These are phyloP conservation scores for Yamadazyma buinensis DNA, from an alignment of 1,139 yeast species.

Conservation along the genomic window DNA sequence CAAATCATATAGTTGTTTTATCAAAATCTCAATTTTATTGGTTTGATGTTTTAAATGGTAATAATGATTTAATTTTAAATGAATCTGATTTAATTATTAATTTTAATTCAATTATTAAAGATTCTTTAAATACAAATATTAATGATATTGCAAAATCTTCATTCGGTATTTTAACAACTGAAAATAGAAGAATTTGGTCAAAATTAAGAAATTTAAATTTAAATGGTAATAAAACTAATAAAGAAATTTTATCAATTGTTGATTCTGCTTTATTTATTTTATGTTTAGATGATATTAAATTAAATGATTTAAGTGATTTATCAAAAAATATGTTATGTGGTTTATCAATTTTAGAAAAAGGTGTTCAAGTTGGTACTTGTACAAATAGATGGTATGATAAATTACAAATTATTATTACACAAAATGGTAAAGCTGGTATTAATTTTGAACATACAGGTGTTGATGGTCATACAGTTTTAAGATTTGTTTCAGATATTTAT, in stretches of 20 bases:
- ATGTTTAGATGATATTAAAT: conserved; percentile 74
- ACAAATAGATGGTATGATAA: conserved; percentile 95
- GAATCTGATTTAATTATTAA: conserved; percentile 75
- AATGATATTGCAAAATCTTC: conserved; percentile 75
- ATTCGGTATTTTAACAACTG: conserved; percentile 86
- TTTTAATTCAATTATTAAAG: conserved; percentile 70
- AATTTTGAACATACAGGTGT: conserved; percentile 95
- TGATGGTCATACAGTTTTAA: conserved; percentile 88
- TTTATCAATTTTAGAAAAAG: conserved; percentile 70
- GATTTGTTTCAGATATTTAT: conserved; percentile 86
- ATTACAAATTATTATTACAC: conserved; percentile 82
- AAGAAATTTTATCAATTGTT: conserved; percentile 67
- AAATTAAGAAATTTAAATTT: conserved; percentile 54
- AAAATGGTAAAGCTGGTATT: conserved; percentile 89
- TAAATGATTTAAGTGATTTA: conserved; percentile 63
- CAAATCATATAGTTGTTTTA: conserved; percentile 80
- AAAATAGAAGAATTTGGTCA: conserved; percentile 85
- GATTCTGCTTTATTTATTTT: conserved; percentile 80
- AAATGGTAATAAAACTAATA: conserved; percentile 46
- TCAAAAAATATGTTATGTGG: conserved; percentile 88
- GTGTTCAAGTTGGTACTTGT: conserved; percentile 90
- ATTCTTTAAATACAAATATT: conserved; percentile 57
- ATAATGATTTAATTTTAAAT: conserved; percentile 63
- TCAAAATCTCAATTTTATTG: conserved; percentile 88
- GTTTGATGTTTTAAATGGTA: conserved; percentile 82